These are phyloP conservation scores for Lactarius indigo DNA, from an alignment of 768 basidiomycete species.

Conservation along the genomic window DNA sequence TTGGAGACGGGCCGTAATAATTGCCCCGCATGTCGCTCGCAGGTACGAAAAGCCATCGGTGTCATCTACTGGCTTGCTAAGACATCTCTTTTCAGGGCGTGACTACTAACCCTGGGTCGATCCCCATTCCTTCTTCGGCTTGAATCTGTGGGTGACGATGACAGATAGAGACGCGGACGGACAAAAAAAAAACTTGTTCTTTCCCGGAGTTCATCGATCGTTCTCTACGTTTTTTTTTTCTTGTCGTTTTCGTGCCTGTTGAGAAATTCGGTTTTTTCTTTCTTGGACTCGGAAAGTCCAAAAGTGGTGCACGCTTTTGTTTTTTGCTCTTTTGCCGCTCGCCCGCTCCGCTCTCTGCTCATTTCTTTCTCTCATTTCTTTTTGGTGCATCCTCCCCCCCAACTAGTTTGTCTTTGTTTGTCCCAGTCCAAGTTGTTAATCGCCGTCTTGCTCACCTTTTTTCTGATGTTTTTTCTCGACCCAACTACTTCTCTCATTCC, in stretches of 20 bases:
- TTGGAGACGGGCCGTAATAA: conserved; percentile 64
- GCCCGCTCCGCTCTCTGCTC: not conserved
- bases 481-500: not conserved
- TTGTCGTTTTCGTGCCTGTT: not conserved
- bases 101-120: not conserved
- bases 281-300: not conserved
- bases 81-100: not conserved
- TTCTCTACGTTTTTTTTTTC: not conserved
- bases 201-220: not conserved
- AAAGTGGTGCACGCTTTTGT: not conserved
- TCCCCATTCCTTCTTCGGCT: conserved; percentile 1
- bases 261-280: not conserved
- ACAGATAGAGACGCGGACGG: not conserved
- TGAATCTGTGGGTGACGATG: not conserved
- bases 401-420: too few species aligned
- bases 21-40: conserved; percentile 86
- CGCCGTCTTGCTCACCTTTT: not conserved
- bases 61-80: not conserved
- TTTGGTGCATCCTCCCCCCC: not conserved
- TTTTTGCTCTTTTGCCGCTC: not conserved
- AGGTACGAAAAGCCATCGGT: conserved; percentile 39
- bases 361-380: not conserved
- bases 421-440: not conserved
- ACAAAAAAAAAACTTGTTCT: not conserved
- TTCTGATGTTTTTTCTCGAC: not conserved